phyloP scores from a whole-genome alignment of 176 grass and related monocot genomes.

The Oryza brachyantha region DNA sequence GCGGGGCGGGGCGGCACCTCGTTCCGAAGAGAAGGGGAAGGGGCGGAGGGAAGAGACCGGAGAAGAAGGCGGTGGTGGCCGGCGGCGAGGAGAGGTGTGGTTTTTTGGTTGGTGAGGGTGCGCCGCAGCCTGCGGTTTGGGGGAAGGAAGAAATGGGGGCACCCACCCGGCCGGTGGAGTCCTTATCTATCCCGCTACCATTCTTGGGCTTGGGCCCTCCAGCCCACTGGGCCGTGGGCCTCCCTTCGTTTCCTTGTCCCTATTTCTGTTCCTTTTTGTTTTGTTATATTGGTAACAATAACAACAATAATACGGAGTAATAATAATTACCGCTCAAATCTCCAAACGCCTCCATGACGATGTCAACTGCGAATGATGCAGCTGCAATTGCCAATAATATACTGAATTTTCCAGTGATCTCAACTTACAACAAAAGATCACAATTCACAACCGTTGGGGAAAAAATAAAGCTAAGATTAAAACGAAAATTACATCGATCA shows the following conservation, averaged over 20 bases:
- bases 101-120: conserved; percentile 42
- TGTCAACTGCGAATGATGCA: too few relatives aligned
- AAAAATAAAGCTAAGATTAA: neutral
- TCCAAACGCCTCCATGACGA: too few relatives aligned
- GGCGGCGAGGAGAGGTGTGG: neutral
- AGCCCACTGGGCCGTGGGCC: neutral
- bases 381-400: too few relatives aligned
- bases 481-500: too few relatives aligned
- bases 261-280: too few relatives aligned
- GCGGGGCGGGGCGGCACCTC: conserved; percentile 25
- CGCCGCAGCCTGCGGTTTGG: conserved; percentile 18
- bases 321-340: too few relatives aligned
- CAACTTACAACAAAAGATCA: too few relatives aligned
- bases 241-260: neutral
- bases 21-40: neutral
- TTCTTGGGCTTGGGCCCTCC: neutral
- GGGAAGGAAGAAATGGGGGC: neutral
- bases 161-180: neutral
- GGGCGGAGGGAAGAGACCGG: neutral
- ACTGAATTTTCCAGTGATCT: too few relatives aligned
- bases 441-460: neutral
- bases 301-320: neutral
- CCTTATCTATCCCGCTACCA: conserved; percentile 10
- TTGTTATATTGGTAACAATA: too few relatives aligned
- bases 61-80: neutral